Evolutionary conservation across 1,284 basidiomycete genomes (phyloP).

Genomic region (Tilletia caries): DNA sequence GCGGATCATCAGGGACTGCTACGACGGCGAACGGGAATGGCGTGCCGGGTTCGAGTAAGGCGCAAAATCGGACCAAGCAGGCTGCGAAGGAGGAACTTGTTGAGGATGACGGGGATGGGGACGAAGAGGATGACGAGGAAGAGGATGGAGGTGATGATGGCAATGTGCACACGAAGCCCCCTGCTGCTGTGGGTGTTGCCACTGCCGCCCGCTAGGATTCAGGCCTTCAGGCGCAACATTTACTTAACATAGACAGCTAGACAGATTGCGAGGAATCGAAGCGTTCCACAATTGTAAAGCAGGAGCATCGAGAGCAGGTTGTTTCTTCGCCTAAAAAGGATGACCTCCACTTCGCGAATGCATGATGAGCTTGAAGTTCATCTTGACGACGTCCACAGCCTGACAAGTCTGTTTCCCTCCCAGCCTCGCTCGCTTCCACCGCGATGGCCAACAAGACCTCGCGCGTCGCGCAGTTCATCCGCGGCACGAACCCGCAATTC

Average conservation of each 20-base stretch:
- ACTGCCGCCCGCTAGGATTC: background rate
- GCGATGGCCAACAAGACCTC: conserved; percentile 81
- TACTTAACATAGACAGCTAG: too few relatives aligned
- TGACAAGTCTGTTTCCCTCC: background rate
- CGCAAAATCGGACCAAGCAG: background rate
- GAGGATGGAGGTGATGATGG: conserved; percentile 11
- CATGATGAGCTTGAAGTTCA: background rate
- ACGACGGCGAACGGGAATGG: background rate
- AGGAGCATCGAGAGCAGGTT: too few relatives aligned
- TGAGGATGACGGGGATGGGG: background rate
- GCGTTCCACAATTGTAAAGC: too few relatives aligned
- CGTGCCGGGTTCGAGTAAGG: too few relatives aligned
- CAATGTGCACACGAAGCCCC: background rate
- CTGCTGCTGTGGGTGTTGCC: background rate
- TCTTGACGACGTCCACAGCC: background rate
- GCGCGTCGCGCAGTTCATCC: conserved; percentile 74
- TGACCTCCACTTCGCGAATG: background rate
- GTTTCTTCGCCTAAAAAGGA: too few relatives aligned
- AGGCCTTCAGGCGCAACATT: too few relatives aligned
- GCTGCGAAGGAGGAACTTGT: background rate
- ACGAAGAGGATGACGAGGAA: conserved; percentile 4
- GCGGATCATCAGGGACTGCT: background rate
- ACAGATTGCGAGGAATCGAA: too few relatives aligned
- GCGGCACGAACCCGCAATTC: conserved; percentile 84
- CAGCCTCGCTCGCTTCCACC: too few relatives aligned